These are phyloP conservation scores for Botrytis fragariae DNA, from an alignment of 2,329 filamentous ascomycete species.

Conservation along the genomic window DNA sequence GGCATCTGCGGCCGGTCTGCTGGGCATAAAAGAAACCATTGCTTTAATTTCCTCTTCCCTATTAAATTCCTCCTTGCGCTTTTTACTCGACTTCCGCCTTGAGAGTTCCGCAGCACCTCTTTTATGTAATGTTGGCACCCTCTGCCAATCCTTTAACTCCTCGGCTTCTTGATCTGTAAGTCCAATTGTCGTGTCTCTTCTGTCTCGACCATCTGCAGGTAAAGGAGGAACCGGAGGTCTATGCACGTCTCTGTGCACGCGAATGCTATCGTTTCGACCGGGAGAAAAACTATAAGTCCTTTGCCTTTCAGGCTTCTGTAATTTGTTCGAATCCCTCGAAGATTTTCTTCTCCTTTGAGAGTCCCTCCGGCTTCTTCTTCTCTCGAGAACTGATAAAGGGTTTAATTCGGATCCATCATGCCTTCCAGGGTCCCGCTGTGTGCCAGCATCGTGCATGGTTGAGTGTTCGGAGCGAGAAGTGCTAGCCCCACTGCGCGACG, in stretches of 20 bases:
- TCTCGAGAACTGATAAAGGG: conserved; percentile 33
- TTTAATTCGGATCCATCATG: conserved; percentile 38
- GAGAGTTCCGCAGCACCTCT: conserved; percentile 58
- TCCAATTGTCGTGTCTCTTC: conserved; percentile 26
- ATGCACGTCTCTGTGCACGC: conserved; percentile 38
- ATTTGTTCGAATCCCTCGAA: conserved; percentile 39
- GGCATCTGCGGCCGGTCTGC: conserved; percentile 58
- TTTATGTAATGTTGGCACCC: conserved; percentile 58
- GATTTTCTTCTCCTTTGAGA: conserved; percentile 33
- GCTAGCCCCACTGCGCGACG: conserved; percentile 52
- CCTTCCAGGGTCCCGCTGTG: conserved; percentile 32
- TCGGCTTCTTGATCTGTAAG: conserved; percentile 31
- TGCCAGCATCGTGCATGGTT: conserved; percentile 40
- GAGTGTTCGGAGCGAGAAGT: conserved; percentile 54
- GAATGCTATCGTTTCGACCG: conserved; percentile 54
- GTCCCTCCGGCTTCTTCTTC: conserved; percentile 40
- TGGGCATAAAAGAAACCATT: conserved; percentile 70
- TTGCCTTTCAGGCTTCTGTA: conserved; percentile 46
- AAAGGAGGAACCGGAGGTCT: conserved; percentile 36
- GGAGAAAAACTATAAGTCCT: conserved; percentile 63
- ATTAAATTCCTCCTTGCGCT: conserved; percentile 69
- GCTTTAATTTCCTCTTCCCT: conserved; percentile 86
- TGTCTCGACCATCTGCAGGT: conserved; percentile 30
- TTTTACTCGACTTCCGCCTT: conserved; percentile 73
- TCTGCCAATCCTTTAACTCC: conserved; percentile 41